These are phyloP conservation scores for Coleophoma cylindrospora DNA, from an alignment of 2,329 filamentous ascomycete genomes.

Conservation along the genomic window DNA sequence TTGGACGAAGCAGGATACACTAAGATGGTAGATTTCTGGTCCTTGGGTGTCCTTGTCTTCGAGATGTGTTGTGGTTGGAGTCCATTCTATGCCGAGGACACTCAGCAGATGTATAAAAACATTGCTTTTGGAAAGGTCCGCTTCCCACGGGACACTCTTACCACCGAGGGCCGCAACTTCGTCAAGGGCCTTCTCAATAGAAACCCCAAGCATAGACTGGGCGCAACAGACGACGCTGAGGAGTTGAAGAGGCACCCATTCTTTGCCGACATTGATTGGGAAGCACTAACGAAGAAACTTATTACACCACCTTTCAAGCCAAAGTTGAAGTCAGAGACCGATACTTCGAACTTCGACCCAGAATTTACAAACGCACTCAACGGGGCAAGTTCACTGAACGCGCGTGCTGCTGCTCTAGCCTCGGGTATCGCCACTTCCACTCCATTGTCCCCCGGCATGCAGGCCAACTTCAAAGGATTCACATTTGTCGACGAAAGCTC, in stretches of 20 bases:
- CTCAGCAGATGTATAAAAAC: constrained; percentile 99
- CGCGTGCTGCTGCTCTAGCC: constrained; percentile 80
- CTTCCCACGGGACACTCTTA: constrained; percentile 91
- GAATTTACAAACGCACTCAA: constrained; percentile 96
- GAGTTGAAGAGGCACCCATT: constrained; percentile 94
- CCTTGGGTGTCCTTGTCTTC: constrained; percentile 91
- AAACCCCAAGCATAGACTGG: constrained; percentile 92
- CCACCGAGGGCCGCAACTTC: constrained; percentile 92
- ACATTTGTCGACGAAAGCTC: constrained; percentile 98
- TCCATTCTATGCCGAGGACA: constrained; percentile 97
- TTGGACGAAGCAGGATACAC: constrained; percentile 96
- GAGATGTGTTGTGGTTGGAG: constrained; percentile 99
- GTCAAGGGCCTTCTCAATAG: constrained; percentile 96
- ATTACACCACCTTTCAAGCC: constrained; percentile 97
- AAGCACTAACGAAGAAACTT: constrained; percentile 79
- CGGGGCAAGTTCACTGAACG: constrained; percentile 82
- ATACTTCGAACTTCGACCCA: constrained; percentile 97
- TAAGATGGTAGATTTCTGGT: constrained; percentile 99
- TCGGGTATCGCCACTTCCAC: constrained; percentile 85
- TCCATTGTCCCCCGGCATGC: constrained; percentile 88
- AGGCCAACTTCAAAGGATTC: constrained; percentile 97
- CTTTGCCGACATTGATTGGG: constrained; percentile 93
- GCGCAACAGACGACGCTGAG: constrained; percentile 84
- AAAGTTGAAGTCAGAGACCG: constrained; percentile 90
- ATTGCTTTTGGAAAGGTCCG: constrained; percentile 98